Evolutionary conservation across 2,329 filamentous ascomycete species (phyloP).

Genomic region (Spiromastix sp.): DNA sequence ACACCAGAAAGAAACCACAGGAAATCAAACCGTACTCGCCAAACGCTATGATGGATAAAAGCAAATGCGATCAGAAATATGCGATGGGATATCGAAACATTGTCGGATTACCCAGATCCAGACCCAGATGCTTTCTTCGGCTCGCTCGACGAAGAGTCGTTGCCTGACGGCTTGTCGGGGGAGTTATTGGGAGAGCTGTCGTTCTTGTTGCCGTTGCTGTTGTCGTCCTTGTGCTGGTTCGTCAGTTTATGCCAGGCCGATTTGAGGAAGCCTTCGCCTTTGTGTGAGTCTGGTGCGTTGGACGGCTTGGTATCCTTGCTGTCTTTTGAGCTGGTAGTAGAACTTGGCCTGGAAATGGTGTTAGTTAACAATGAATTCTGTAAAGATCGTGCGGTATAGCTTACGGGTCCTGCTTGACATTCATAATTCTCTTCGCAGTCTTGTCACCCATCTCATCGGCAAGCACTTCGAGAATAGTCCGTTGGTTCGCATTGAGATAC

Average conservation of each 20-base stretch:
- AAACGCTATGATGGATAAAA: constrained; percentile 26
- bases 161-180: constrained; percentile 3
- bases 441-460: constrained; percentile 94
- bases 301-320: constrained; percentile 1
- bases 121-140: constrained; percentile 32
- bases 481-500: constrained; percentile 81
- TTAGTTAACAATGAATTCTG: not conserved
- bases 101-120: constrained; percentile 13
- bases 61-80: not conserved
- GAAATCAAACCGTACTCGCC: constrained; percentile 23
- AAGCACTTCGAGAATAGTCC: constrained; percentile 87
- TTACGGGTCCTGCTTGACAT: constrained; percentile 45
- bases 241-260: constrained; percentile 87
- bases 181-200: constrained; percentile 21
- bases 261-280: constrained; percentile 84
- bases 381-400: not conserved
- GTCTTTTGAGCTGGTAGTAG: constrained; percentile 14
- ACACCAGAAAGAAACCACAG: constrained; percentile 2
- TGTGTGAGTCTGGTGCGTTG: constrained; percentile 42
- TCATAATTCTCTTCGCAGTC: constrained; percentile 86
- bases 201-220: constrained; percentile 15
- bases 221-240: constrained; percentile 44
- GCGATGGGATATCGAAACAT: not conserved
- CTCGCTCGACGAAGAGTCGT: constrained; percentile 16
- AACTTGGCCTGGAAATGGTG: constrained; percentile 10